phyloP scores from a whole-genome alignment of 306 rosid genomes.

The Lithocarpus polystachyus region DNA sequence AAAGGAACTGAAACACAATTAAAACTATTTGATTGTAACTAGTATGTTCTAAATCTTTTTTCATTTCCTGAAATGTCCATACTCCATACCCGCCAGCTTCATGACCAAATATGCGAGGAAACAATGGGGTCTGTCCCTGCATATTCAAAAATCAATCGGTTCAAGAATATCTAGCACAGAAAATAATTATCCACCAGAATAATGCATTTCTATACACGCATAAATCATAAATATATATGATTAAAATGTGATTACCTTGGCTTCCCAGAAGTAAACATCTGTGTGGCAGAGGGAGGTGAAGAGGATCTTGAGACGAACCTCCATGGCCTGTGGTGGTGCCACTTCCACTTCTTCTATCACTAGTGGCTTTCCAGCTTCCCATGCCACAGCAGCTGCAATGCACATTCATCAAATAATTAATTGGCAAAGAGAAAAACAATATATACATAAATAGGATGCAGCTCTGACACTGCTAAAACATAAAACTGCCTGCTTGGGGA shows the following conservation, averaged over 20 bases:
- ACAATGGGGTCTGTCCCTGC: constrained; percentile 79
- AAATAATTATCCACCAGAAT: too few relatives aligned
- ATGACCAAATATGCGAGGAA: constrained; percentile 92
- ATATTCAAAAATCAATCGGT: neutral
- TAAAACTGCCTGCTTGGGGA: too few relatives aligned
- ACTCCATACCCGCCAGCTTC: constrained; percentile 90
- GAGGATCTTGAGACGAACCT: constrained; percentile 48
- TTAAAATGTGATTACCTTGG: constrained; percentile 24
- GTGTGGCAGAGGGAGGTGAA: constrained; percentile 49
- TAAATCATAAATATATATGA: too few relatives aligned
- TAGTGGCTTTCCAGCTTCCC: constrained; percentile 54
- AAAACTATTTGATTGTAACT: too few relatives aligned
- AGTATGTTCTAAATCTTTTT: too few relatives aligned
- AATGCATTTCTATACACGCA: neutral
- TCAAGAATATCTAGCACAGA: too few relatives aligned
- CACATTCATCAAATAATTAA: too few relatives aligned
- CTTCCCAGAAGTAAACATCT: constrained; percentile 51
- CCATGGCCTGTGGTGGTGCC: constrained; percentile 44
- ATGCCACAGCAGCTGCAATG: constrained; percentile 46
- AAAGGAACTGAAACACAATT: neutral
- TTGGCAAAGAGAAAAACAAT: too few relatives aligned
- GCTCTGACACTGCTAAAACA: too few relatives aligned
- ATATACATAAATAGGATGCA: too few relatives aligned
- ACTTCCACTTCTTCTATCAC: constrained; percentile 49
- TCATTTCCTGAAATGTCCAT: neutral